Base-by-base conservation (phyloP, 2,329 filamentous ascomycete genomes). In the Fusarium foetens region DNA sequence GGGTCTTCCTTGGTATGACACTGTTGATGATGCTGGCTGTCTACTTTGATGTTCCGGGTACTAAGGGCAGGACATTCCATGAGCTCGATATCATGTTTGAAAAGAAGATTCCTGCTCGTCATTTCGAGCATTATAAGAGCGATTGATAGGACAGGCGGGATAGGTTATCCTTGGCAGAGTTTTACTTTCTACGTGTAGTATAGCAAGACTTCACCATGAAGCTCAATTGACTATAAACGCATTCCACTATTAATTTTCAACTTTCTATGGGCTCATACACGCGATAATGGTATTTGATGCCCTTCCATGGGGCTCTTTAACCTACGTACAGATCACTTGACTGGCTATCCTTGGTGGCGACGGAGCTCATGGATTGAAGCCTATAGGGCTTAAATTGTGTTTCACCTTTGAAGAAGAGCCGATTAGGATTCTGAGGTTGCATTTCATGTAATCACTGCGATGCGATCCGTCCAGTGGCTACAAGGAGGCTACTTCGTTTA, bases 31-130 rank as follows among this genome's bases (percentile, higher is more conserved):
- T 66, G 9, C 3, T 49, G 17, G 49, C 27, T 23, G 63, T 65
- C 14, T 66, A 35, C 42, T 58, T 66, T 21, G 63, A 66, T 23
- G 59, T 66, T 7, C 63, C 60, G 8, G 63, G 63, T 8, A 65
- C 63, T 13, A 66, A 23, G 25, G 59, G 60, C 17, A 65, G 60
- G 6, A 66, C 63, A 2, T 66, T 64, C 38, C 31, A 64, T 23
- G 63, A 66, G 12, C 42, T 66, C 2, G 63, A 66, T 5, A 33
- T 64, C n/a, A 66, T 58, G 63, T 58, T 66, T 17, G 49, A 66
- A 49, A 65, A 33, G 42, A 58, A 19, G 19, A 48, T 64, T 11
- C 25, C 62, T 16, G 58, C 62, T 36, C 46, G 58, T 5, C 58
- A 14, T 10, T 65, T 65, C 19, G 58, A 65, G n/a, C 2, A 10